Evolutionary conservation across 1,139 yeast species (phyloP), one percentile per base, ranked within the genome.

Genomic region (Tardiomyces depauwii): DNA sequence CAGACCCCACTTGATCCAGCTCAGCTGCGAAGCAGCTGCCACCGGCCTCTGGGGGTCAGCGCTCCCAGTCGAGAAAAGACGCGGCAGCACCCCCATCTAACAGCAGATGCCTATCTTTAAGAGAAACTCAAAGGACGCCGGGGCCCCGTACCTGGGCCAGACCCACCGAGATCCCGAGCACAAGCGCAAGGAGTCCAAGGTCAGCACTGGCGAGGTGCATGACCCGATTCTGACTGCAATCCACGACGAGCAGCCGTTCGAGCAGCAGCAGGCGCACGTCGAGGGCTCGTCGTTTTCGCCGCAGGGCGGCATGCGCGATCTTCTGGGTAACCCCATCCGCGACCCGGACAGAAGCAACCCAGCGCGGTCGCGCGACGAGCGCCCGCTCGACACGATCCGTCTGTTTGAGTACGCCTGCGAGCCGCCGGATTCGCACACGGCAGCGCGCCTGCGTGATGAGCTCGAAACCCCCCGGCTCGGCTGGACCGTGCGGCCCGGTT

Each of bases 241-340:
- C 45, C 88, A 83, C 60, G 96, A 89, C 65, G 91, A 84, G 16
- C 96, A 91, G 69, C 98, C 98, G 10, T 91, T 87, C 63, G 95
- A 91, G 65, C 85, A 83, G 60, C 59, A 45, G 45, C 66, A 70
- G 46, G 61, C 62, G 58, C 60, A 63, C 64, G 60, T 59, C 70
- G 62, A 66, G 63, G 62, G 65, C 62, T 58, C 69, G 70, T 45
- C 71, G 59, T 54, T 64, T 60, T 63, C 67, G 21, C 70, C 67
- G 46, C 65, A 65, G 49, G 63, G 66, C 52, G 65, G 62, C 44
- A 64, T 81, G 58, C 78, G 78, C 55, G 98, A 91, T 62, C 78
- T 86, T 41, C 89, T 88, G 65, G 98, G 98, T 25, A 76, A 77
- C 51, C 75, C 78, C 6, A 89, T 91, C 56, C 58, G 61, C 4